Percentiles rank a stretch among this genome's conserved stretches.
Evolutionary conservation across 306 rosid genomes (phyloP).

Genomic region (Oemleria cerasiformis): DNA sequence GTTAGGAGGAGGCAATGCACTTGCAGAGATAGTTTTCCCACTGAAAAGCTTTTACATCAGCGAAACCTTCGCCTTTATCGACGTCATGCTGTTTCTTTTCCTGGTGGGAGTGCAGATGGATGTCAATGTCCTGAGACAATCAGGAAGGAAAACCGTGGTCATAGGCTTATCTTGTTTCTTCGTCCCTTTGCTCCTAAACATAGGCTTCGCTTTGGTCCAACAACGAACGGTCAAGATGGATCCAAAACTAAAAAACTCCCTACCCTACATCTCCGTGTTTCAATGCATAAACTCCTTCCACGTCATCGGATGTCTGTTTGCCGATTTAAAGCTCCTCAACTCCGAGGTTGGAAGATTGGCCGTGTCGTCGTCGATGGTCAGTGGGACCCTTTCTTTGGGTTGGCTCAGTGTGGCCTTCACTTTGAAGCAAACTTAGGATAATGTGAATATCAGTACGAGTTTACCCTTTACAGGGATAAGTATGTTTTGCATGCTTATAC

Average conservation of each 20-base stretch:
- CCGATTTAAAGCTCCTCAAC: slow-evolving; percentile 55
- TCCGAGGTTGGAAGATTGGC: slow-evolving; percentile 62
- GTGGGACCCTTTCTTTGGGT: slow-evolving; percentile 24
- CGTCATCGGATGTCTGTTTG: slow-evolving; percentile 33
- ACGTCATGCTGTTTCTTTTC: slow-evolving; percentile 48
- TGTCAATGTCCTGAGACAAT: neutral
- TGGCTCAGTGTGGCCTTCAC: neutral
- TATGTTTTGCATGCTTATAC: slow-evolving; percentile 5
- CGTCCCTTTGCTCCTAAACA: slow-evolving; percentile 20
- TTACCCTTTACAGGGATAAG: slow-evolving; percentile 1
- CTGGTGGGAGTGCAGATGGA: slow-evolving; percentile 51
- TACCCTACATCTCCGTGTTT: slow-evolving; percentile 15
- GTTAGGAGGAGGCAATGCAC: slow-evolving; percentile 13
- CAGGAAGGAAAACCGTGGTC: slow-evolving; percentile 43
- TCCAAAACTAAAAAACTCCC: neutral
- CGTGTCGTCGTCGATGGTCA: slow-evolving; percentile 41
- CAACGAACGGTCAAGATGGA: slow-evolving; percentile 7
- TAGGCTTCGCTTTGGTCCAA: neutral
- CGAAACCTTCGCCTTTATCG: slow-evolving; percentile 43
- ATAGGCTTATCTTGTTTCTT: slow-evolving; percentile 31
- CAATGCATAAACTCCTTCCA: slow-evolving; percentile 45
- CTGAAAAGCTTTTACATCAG: slow-evolving; percentile 29
- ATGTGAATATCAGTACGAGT: neutral
- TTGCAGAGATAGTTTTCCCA: slow-evolving; percentile 29
- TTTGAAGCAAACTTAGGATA: neutral